Evolutionary conservation across 2,329 filamentous ascomycete species (phyloP), one percentile per base, ranked within the genome.

Genomic region (Xylaria sp.): DNA sequence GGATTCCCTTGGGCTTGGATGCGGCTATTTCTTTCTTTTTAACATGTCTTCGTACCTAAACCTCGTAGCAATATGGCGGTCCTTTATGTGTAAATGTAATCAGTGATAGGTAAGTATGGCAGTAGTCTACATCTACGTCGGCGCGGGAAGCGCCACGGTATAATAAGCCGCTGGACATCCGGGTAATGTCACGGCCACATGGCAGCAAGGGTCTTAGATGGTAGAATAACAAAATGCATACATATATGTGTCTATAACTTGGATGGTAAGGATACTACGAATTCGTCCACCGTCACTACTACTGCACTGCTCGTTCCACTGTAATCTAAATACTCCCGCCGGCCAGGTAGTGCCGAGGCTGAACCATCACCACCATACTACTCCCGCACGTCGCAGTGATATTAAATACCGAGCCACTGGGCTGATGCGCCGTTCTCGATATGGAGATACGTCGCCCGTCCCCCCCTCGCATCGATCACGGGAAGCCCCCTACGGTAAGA

Each of bases 131-230:
- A 48, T 18, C 52, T 20, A 31, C 3, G 49, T 52, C 66, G 48
- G 55, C 62, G 62, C 66, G 66, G 52, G 62, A 65, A 64, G 62
- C 62, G 62, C 62, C 51, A 57, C 62, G 41, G 20, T 43, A 49
- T 25, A 23, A 54, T 65, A 62, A 36, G 41, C 55, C 25, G 58
- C 51, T 66, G 66, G 12, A 43, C 54, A 52, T 57, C 46, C 51
- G 68, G 56, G 51, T 67, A 65, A 71, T 71, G 66, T 69, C 70
- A 70, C 58, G 71, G 73, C 75, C 75, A 77, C 74, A 77, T 77
- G 75, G 75, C 74, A 67, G 74, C 75, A 75, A 74, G 75, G 75
- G 73, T 76, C 25, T 49, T 58, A 20, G 28, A 31, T 76, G 33
- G 36, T 54, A 20, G 28, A 39, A 48, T 15, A 33, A 36, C 52